Base-by-base conservation (phyloP, 176 grass and related monocot genomes). In the Oryza longistaminata region DNA sequence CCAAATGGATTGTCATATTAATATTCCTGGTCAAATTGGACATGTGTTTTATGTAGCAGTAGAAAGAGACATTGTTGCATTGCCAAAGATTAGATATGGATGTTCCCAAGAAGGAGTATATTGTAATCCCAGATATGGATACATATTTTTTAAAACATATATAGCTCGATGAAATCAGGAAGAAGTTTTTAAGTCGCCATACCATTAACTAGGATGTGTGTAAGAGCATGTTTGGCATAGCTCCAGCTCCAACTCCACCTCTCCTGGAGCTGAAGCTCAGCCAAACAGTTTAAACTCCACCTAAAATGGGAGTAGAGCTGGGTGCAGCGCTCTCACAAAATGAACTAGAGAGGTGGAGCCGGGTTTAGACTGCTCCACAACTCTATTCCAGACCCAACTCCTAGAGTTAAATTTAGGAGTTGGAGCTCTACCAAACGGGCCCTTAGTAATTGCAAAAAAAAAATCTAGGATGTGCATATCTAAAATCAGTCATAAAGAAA, bases 401-500 rank as follows among this genome's bases (percentile, higher is more conserved):
- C 29, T 31, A 0, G 2, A 31, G 2, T 2, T 2, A 2, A 31
- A 31, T 31, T 31, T 31, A 31, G 29, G 29, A 31, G 29, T 31
- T 31, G 29, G 29, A 31, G 29, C 29, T 31, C 29, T 31, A 31
- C 29, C 29, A 31, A 31, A 31, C 29, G 2, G 29, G 29, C 29
- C 29, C 29, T 31, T 31, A 31, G 42, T 43, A 43, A 43, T 11
- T 43, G 42, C 42, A 10, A 43, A 43, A 43, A 43, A 43, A 31
- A 31, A 31, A 61, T 42, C 14, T 65, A 37, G 11, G 70, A 78
- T 44, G 78, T 61, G 34, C 43, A 66, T 64, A 70, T 83, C 11
- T 83, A 22, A 67, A 52, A 52, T 61, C 25, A 66, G 16, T 42
- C 68, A 74, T 53, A 73, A 49, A 81, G 11, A 67, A 25, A 70